These are phyloP conservation scores for Pleurotus ostreatus DNA, from an alignment of 768 basidiomycete species.

Conservation along the genomic window DNA sequence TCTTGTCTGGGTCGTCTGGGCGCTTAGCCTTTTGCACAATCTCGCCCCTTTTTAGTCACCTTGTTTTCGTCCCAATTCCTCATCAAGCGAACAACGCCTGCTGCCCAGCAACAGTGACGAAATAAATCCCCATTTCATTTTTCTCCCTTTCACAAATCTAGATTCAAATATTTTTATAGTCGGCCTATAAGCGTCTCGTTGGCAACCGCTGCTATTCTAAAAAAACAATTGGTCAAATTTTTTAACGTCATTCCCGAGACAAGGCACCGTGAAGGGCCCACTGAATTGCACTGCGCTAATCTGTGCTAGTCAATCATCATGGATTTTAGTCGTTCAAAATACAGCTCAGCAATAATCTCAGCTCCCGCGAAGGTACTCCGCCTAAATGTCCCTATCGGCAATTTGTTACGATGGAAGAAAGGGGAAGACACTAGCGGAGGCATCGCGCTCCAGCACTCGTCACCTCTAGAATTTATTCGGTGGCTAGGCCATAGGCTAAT, in stretches of 20 bases:
- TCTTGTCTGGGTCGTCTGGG: not conserved
- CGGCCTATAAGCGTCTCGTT: not conserved
- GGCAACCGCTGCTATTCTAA: constrained; percentile 7
- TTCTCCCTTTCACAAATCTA: not conserved
- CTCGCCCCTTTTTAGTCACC: not conserved
- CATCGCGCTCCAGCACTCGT: too few relatives aligned
- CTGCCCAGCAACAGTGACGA: not conserved
- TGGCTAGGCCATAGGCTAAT: too few relatives aligned
- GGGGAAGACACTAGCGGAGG: too few relatives aligned
- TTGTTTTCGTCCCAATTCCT: too few relatives aligned
- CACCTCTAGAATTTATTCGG: too few relatives aligned
- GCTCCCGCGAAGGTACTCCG: too few relatives aligned
- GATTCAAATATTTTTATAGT: not conserved
- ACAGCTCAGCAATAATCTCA: too few relatives aligned
- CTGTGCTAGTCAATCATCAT: too few relatives aligned
- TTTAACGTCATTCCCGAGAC: constrained; percentile 8
- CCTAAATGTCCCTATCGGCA: too few relatives aligned
- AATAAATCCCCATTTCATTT: not conserved
- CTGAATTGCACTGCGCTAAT: too few relatives aligned
- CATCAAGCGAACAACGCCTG: not conserved
- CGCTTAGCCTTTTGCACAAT: not conserved
- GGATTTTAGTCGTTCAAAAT: too few relatives aligned
- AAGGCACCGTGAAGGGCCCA: not conserved
- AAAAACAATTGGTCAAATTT: not conserved
- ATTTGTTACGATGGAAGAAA: too few relatives aligned